Evolutionary conservation across 1,284 basidiomycete genomes (phyloP).

Genomic region (Flammula alnicola): DNA sequence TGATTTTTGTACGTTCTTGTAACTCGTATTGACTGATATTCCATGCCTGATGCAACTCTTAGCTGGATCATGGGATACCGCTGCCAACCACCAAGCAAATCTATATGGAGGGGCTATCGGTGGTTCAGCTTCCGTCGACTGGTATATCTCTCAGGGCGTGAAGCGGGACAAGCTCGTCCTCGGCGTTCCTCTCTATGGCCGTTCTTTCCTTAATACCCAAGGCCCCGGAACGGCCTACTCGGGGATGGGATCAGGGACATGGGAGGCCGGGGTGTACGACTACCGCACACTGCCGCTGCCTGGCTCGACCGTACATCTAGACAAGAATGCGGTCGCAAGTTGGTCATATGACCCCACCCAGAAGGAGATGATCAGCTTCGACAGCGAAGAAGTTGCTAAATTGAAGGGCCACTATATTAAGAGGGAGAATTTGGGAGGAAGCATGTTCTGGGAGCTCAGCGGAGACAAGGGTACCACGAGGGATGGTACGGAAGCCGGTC

Average conservation of each 20-base stretch:
- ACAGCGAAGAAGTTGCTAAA: slow-evolving; percentile 67
- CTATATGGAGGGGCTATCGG: slow-evolving; percentile 72
- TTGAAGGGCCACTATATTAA: slow-evolving; percentile 81
- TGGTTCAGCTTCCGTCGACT: slow-evolving; percentile 71
- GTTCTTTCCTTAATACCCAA: slow-evolving; percentile 86
- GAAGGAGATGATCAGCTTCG: slow-evolving; percentile 82
- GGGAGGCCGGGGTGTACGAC: slow-evolving; percentile 85
- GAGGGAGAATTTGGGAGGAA: slow-evolving; percentile 72
- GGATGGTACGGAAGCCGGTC: slow-evolving; percentile 72
- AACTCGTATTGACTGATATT: slow-evolving; percentile 4
- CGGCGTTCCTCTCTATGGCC: slow-evolving; percentile 90
- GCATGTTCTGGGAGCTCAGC: slow-evolving; percentile 88
- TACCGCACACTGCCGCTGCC: slow-evolving; percentile 80
- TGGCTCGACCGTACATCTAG: slow-evolving; percentile 62
- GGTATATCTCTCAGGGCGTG: slow-evolving; percentile 78
- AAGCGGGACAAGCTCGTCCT: slow-evolving; percentile 82
- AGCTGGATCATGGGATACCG: slow-evolving; percentile 85
- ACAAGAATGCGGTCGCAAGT: slow-evolving; percentile 64
- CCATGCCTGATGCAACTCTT: slow-evolving; percentile 1
- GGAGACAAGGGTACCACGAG: slow-evolving; percentile 73
- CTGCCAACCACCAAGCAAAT: slow-evolving; percentile 90
- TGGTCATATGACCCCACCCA: slow-evolving; percentile 75
- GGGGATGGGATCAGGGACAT: slow-evolving; percentile 74
- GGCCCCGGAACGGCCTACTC: slow-evolving; percentile 83
- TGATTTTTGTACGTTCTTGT: slow-evolving; percentile 64